Evolutionary conservation across 2,329 filamentous ascomycete species (phyloP).

Genomic region (Aspergillus oerlinghausenensis): DNA sequence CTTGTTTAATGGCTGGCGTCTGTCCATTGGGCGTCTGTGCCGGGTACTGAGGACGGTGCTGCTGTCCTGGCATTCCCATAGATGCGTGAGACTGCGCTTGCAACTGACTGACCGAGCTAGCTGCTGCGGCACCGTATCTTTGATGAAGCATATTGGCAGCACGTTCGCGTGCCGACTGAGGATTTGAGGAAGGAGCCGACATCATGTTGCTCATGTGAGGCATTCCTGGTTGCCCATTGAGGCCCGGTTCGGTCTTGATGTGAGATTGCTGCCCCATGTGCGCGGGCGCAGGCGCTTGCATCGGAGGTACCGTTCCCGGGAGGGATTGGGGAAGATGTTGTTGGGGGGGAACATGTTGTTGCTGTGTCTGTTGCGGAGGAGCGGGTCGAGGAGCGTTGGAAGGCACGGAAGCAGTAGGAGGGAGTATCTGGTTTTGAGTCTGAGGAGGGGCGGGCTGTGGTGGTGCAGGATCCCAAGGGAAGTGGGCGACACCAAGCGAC

Average conservation of each 20-base stretch:
- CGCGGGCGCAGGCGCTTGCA: slow-evolving; percentile 18
- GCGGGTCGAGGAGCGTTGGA: slow-evolving; percentile 41
- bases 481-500: slow-evolving; percentile 74
- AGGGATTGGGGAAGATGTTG: slow-evolving; percentile 32
- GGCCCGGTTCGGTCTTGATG: slow-evolving; percentile 52
- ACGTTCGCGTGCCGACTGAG: slow-evolving; percentile 51
- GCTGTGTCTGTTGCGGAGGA: slow-evolving; percentile 24
- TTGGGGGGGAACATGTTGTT: slow-evolving; percentile 35
- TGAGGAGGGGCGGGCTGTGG: slow-evolving; percentile 50
- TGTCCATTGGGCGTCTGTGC: slow-evolving; percentile 36
- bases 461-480: slow-evolving; percentile 91
- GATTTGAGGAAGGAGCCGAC: slow-evolving; percentile 34
- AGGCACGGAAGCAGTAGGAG: slow-evolving; percentile 36
- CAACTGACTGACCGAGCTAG: slow-evolving; percentile 41
- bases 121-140: slow-evolving; percentile 40
- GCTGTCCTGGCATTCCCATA: slow-evolving; percentile 33
- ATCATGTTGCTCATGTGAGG: slow-evolving; percentile 34
- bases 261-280: slow-evolving; percentile 33
- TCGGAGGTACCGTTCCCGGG: slow-evolving; percentile 23
- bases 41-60: slow-evolving; percentile 22
- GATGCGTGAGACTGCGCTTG: slow-evolving; percentile 38
- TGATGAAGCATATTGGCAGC: slow-evolving; percentile 49
- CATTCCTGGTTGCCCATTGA: slow-evolving; percentile 32
- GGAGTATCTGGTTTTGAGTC: slow-evolving; percentile 35
- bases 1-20: slow-evolving; percentile 40